A percentile compares a stretch with the other conserved stretches of the same genome.
phyloP scores from a whole-genome alignment of 140 eudicot genomes.

The Artemisia princeps region DNA sequence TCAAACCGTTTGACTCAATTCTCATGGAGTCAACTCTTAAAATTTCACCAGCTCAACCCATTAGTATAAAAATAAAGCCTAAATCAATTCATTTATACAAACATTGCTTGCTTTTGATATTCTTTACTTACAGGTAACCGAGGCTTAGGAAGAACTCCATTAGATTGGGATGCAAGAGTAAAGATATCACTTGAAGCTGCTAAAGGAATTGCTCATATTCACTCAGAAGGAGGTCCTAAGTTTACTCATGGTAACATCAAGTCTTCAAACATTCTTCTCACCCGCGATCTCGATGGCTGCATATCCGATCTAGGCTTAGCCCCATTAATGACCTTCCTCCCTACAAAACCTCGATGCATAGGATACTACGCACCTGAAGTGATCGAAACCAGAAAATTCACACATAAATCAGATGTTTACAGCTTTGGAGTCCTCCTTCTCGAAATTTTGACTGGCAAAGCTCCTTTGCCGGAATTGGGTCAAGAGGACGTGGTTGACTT shows the following conservation, averaged over 20 bases:
- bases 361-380: conserved; percentile 80
- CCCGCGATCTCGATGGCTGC: conserved; percentile 46
- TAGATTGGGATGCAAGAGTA: conserved; percentile 74
- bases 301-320: conserved; percentile 65
- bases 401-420: conserved; percentile 70
- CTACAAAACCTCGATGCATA: conserved; percentile 43
- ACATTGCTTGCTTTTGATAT: not conserved
- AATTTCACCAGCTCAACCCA: no score
- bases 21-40: no score
- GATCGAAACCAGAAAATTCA: conserved; percentile 47
- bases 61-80: no score
- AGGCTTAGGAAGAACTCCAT: conserved; percentile 54
- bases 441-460: conserved; percentile 63
- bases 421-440: conserved; percentile 76
- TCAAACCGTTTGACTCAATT: not conserved
- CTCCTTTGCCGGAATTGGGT: conserved; percentile 47
- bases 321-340: conserved; percentile 39
- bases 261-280: conserved; percentile 70
- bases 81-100: no score
- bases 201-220: conserved; percentile 68
- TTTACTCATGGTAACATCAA: conserved; percentile 75
- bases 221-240: conserved; percentile 53
- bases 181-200: conserved; percentile 66
- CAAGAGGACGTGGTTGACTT: conserved; percentile 56
- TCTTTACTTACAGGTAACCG: conserved; percentile 42